Percentiles rank a stretch among this genome's conserved stretches.
These are phyloP conservation scores for Lagenaria siceraria DNA, from an alignment of 306 rosid genomes.

Conservation along the genomic window DNA sequence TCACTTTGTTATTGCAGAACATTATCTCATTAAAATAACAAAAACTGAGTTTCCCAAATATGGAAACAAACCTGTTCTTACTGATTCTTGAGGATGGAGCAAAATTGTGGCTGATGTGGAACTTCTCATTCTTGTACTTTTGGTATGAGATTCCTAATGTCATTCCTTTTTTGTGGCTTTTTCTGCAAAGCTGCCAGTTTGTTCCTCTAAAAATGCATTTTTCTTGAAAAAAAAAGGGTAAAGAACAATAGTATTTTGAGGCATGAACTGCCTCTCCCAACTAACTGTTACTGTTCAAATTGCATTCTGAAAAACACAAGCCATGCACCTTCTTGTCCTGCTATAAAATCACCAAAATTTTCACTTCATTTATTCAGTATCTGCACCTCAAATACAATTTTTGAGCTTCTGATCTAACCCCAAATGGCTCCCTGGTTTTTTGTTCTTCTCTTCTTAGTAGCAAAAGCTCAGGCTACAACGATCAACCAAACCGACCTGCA, in stretches of 20 bases:
- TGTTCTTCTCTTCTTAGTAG: conserved; percentile 19
- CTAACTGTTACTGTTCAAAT: conserved; percentile 13
- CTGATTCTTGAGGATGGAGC: not conserved
- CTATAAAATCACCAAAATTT: not conserved
- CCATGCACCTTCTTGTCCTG: not conserved
- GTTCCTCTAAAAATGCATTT: not conserved
- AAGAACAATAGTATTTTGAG: conserved; percentile 7
- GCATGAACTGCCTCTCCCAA: conserved; percentile 24
- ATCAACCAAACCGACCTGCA: conserved; percentile 36
- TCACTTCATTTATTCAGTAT: not conserved
- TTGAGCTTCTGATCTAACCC: conserved; percentile 22
- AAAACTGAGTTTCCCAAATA: not conserved
- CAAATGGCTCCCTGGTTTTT: conserved; percentile 38
- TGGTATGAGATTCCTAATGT: not conserved
- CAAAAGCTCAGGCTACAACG: conserved; percentile 19
- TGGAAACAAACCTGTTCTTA: not conserved
- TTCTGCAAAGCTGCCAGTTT: not conserved
- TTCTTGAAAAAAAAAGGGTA: not conserved
- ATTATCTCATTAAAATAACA: not conserved
- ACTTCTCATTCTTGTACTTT: not conserved
- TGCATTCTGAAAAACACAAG: not conserved
- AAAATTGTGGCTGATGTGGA: not conserved
- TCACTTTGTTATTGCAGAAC: not conserved
- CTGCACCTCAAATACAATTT: not conserved
- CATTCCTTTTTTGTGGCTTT: not conserved